Base-by-base conservation (phyloP, 2,329 filamentous ascomycete genomes). In the Fusarium poae region DNA sequence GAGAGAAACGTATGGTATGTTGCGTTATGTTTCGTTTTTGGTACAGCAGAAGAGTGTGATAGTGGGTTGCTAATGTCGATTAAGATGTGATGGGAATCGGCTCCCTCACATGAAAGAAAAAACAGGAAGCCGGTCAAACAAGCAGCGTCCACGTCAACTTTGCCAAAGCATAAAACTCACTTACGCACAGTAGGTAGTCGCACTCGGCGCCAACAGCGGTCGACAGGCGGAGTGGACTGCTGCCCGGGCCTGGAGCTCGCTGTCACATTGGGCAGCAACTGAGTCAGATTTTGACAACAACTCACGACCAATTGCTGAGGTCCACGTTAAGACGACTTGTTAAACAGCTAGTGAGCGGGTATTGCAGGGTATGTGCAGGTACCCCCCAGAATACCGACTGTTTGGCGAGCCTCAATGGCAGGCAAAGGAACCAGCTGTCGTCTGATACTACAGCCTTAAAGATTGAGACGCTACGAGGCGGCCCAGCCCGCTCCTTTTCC, bases 211-310 rank as follows among this genome's bases (percentile, higher is more conserved):
- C 52, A 63, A 25, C 59, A 43, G 52, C 52, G 52, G 25, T 59
- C 45, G 46, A 54, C 42, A 58, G 57, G 57, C 57, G 53, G 62
- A 67, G 56, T 52, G 51, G 50, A 55, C 48, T 43, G 20, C 61
- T 52, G 35, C n/a, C n/a, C n/a, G n/a, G 45, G 63, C 59, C 45
- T 52, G 42, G 45, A 60, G 54, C 53, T 55, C 51, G 21, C 42
- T 65, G 67, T 62, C 55, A 70, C 60, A 59, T 76, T 73, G 74
- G 74, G 74, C 73, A 75, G 61, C 72, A 74, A 72, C 39, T 65
- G 50, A 60, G 67, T 60, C 67, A 55, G 62, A 46, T 57, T 52
- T 50, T 43, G 57, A 50, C 45, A 62, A 57, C 70, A 67, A 50
- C 45, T 49, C 39, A 64, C 27, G 51, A 50, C 70, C 70, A 76